phyloP scores from a whole-genome alignment of 1,284 basidiomycete genomes.

The Sporisorium sorghi region DNA sequence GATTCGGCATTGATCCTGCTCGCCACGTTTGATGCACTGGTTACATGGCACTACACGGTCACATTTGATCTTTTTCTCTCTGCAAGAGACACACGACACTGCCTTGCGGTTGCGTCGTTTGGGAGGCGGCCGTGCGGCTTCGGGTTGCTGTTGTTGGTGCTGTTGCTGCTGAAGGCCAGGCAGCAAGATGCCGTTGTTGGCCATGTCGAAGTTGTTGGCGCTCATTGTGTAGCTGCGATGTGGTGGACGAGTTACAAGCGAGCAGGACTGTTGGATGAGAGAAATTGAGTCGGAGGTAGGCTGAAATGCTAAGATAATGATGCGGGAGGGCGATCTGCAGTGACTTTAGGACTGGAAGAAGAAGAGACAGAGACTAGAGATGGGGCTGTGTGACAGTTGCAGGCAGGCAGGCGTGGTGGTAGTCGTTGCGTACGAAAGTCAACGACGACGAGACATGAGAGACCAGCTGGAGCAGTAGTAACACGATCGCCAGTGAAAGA shows the following conservation, averaged over 20 bases:
- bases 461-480: background rate
- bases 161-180: constrained; percentile 20
- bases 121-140: constrained; percentile 44
- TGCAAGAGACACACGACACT: constrained; percentile 60
- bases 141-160: constrained; percentile 19
- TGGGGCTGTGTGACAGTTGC: background rate
- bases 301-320: background rate
- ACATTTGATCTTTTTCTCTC: constrained; percentile 68
- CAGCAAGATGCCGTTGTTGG: constrained; percentile 15
- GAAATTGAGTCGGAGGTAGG: background rate
- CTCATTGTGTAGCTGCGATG: constrained; percentile 15
- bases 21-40: constrained; percentile 66
- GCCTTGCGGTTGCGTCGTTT: constrained; percentile 63
- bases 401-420: background rate
- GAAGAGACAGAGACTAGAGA: background rate
- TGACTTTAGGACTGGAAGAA: background rate
- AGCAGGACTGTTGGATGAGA: background rate
- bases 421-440: background rate
- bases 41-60: constrained; percentile 64
- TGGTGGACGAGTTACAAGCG: background rate
- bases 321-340: background rate
- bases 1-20: constrained; percentile 57
- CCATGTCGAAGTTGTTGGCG: constrained; percentile 18
- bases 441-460: background rate
- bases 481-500: background rate